A percentile compares a stretch with the other conserved stretches of the same genome.
phyloP scores from a whole-genome alignment of 2,329 filamentous ascomycete species.

The Metarhizium guizhouense region DNA sequence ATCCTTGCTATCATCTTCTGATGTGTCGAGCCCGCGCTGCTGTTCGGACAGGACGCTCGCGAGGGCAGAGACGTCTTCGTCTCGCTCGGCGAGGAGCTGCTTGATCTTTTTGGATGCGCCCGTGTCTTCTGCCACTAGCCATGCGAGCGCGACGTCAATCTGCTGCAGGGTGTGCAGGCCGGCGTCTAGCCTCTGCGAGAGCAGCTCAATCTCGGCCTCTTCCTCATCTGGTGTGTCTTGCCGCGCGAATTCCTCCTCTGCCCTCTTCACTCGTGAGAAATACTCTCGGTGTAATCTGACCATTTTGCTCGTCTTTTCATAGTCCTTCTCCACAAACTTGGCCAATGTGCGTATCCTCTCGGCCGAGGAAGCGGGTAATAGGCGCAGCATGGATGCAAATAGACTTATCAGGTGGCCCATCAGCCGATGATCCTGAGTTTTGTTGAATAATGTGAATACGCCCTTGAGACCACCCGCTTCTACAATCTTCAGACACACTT shows the following conservation, averaged over 20 bases:
- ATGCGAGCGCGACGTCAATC: constrained; percentile 77
- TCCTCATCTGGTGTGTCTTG: constrained; percentile 21
- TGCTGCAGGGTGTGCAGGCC: constrained; percentile 78
- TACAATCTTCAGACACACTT: constrained; percentile 68
- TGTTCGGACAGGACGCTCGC: constrained; percentile 58
- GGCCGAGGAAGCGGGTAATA: constrained; percentile 68
- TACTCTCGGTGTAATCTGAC: constrained; percentile 65
- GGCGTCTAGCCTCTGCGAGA: constrained; percentile 69
- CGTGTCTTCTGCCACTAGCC: constrained; percentile 83
- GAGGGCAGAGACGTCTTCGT: constrained; percentile 56
- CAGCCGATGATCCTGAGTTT: constrained; percentile 59
- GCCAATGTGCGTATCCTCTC: constrained; percentile 76
- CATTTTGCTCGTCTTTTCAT: constrained; percentile 72
- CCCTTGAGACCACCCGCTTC: constrained; percentile 79
- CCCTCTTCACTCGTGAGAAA: constrained; percentile 48
- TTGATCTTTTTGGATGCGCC: constrained; percentile 60
- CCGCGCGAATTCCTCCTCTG: constrained; percentile 38
- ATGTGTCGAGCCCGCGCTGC: constrained; percentile 42
- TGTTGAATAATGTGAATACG: constrained; percentile 81
- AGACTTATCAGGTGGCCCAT: constrained; percentile 79
- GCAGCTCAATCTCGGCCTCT: constrained; percentile 60
- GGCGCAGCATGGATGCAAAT: constrained; percentile 72
- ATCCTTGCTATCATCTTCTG: constrained; percentile 50
- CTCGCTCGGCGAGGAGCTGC: constrained; percentile 55
- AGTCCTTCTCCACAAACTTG: constrained; percentile 94